These are phyloP conservation scores for Tricholomella constricta DNA, from an alignment of 768 basidiomycete genomes.

Conservation along the genomic window DNA sequence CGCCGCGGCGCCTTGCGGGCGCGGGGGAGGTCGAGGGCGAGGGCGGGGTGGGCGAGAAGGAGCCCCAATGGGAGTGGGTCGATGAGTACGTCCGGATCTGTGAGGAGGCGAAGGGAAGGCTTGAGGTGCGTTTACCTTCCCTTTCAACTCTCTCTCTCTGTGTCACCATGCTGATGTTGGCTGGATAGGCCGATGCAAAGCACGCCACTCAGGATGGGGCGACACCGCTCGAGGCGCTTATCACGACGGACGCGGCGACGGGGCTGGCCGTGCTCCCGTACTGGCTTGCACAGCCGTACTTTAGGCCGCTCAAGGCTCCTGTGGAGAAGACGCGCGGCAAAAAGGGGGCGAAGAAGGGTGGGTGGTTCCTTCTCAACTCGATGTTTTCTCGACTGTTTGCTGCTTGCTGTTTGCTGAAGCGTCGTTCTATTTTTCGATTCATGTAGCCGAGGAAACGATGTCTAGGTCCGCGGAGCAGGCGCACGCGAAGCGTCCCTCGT, in stretches of 20 bases:
- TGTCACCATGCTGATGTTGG: neutral
- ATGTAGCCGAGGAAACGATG: too few species aligned
- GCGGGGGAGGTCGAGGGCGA: constrained; percentile 16
- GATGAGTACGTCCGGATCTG: constrained; percentile 55
- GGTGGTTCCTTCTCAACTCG: neutral
- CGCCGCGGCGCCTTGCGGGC: too few species aligned
- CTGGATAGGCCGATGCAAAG: constrained; percentile 22
- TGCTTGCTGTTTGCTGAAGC: too few species aligned
- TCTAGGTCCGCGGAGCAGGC: too few species aligned
- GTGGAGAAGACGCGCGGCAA: neutral
- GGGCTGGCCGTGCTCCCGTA: constrained; percentile 41
- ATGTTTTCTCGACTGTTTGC: too few species aligned
- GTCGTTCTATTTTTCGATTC: too few species aligned
- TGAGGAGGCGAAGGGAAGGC: constrained; percentile 57
- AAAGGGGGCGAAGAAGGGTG: neutral
- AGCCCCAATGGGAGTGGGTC: constrained; percentile 31
- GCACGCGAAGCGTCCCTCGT: too few species aligned
- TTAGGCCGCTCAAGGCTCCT: constrained; percentile 42
- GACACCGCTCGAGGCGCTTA: constrained; percentile 33
- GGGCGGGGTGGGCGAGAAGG: too few species aligned
- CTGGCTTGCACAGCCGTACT: constrained; percentile 65
- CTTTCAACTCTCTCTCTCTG: constrained; percentile 4
- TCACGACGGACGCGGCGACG: constrained; percentile 34
- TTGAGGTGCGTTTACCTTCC: constrained; percentile 37
- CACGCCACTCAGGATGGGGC: constrained; percentile 20